Evolutionary conservation across 257 asterid species (phyloP).

Genomic region (Solanum paucissectum): DNA sequence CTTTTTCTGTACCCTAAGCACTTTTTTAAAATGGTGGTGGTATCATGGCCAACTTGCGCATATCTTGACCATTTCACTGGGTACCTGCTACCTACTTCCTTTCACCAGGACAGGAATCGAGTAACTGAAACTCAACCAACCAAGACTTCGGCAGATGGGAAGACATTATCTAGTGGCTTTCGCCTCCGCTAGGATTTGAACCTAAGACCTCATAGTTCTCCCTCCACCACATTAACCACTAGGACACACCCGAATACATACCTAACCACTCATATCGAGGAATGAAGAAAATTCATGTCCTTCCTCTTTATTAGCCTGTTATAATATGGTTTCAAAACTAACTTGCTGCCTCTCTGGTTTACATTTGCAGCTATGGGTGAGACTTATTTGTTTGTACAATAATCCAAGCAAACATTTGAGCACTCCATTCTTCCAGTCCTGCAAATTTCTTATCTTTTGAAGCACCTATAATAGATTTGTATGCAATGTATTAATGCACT

Average conservation of each 20-base stretch:
- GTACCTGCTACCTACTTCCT: background rate
- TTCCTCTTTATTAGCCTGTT: background rate
- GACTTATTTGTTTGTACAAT: background rate
- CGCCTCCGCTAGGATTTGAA: background rate
- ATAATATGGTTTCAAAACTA: background rate
- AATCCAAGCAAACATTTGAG: background rate
- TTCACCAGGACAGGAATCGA: background rate
- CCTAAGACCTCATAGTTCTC: background rate
- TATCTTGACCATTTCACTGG: background rate
- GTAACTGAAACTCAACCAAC: background rate
- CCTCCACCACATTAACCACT: background rate
- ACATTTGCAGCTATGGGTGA: background rate
- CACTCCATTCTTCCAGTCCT: background rate
- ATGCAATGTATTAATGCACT: background rate
- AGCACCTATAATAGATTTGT: background rate
- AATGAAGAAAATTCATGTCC: background rate
- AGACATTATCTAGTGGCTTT: background rate
- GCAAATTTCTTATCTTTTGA: background rate
- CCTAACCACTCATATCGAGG: background rate
- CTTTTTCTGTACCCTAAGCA: background rate
- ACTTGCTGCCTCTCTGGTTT: background rate
- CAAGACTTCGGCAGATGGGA: background rate
- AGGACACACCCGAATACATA: background rate
- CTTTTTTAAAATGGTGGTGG: background rate
- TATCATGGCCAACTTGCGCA: background rate